Evolutionary conservation across 2,329 filamentous ascomycete genomes (phyloP), one percentile per base, ranked within the genome.

Genomic region (Leptographium galeiforme): DNA sequence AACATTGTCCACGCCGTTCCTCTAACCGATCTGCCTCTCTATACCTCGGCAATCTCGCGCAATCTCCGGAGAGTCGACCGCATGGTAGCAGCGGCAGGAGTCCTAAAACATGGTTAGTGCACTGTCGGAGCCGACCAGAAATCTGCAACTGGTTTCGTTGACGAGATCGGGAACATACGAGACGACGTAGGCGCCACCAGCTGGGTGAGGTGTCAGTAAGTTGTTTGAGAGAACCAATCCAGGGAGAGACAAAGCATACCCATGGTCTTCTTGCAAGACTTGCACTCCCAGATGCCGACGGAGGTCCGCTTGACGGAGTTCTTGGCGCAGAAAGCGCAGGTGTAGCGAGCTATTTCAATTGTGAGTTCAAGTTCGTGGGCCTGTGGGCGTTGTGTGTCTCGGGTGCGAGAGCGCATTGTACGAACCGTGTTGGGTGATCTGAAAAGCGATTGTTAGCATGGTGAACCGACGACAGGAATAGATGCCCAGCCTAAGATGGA

Each of bases 281-380:
- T 85, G 87, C 93, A 98, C 74, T 91, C 81, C 91, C 91, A 96
- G 81, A 95, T 60, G 30, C 60, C 57, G 51, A 57, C 70, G 79
- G 57, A 46, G 6, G 51, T 53, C 69, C 91, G 85, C 80, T 89
- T 89, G 70, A 95, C 89, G 66, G 85, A 87, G 72, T 83, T 85
- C 85, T 97, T 97, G 70, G 91, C 91, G 82, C 89, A 95, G 87
- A 97, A 98, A 63, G 90, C 91, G 84, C 91, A 97, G 70, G 84
- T 84, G 70, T 96, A 97, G 73, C 86, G 86, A 78, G 89, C 89
- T 46, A 43, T 44, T 49, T 7, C 18, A 44, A 6, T 14, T 38
- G 45, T 52, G 14, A 55, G 50, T 39, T 30, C 4, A 6, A 7
- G 16, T 16, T 25, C 25, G 25, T 25, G 25, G 25, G 25, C 25